Conservation (phyloP, 2,329 filamentous ascomycete species). For the Tolypocladium ophioglossoides region DNA sequence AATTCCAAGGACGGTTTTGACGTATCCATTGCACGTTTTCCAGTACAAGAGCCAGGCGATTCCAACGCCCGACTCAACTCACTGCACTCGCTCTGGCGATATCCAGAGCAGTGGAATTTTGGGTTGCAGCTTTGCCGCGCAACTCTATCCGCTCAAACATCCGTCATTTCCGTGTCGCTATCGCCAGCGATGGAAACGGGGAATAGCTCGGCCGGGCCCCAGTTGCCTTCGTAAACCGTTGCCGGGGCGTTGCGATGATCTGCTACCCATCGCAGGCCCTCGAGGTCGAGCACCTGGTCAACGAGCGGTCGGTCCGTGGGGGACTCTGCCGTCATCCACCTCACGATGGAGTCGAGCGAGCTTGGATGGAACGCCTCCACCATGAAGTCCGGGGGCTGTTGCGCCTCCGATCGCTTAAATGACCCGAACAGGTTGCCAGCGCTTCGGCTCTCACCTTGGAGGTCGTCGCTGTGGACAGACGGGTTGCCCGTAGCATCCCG, state of each 20-base stretch:
- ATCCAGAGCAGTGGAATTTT: constrained; percentile 1
- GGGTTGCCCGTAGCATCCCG: constrained; percentile 57
- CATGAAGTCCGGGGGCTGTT: constrained; percentile 79
- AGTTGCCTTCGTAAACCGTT: constrained; percentile 94
- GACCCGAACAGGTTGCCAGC: constrained; percentile 30
- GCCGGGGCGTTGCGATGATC: constrained; percentile 71
- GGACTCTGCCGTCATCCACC: constrained; percentile 76
- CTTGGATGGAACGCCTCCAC: constrained; percentile 58
- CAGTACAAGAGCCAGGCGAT: constrained; percentile 11
- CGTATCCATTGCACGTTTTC: constrained; percentile 12
- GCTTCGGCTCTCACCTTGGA: constrained; percentile 20
- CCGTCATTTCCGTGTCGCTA: constrained; percentile 48
- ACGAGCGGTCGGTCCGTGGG: constrained; percentile 64
- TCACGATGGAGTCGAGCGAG: constrained; percentile 74
- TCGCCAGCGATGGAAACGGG: constrained; percentile 25
- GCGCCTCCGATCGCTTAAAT: constrained; percentile 37
- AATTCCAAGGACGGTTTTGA: constrained; percentile 7
- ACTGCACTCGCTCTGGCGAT: constrained; percentile 1
- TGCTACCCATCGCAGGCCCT: constrained; percentile 72
- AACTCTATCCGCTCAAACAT: constrained; percentile 29
- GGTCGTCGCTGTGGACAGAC: constrained; percentile 23
- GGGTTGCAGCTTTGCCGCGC: constrained; percentile 4
- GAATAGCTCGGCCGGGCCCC: constrained; percentile 62
- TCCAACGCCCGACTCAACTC: constrained; percentile 8
- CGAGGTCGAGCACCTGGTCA: constrained; percentile 59